A percentile compares a stretch with the other conserved stretches of the same genome.
These are phyloP conservation scores for Hibiscus trionum DNA, from an alignment of 345 rosid species.

Conservation along the genomic window DNA sequence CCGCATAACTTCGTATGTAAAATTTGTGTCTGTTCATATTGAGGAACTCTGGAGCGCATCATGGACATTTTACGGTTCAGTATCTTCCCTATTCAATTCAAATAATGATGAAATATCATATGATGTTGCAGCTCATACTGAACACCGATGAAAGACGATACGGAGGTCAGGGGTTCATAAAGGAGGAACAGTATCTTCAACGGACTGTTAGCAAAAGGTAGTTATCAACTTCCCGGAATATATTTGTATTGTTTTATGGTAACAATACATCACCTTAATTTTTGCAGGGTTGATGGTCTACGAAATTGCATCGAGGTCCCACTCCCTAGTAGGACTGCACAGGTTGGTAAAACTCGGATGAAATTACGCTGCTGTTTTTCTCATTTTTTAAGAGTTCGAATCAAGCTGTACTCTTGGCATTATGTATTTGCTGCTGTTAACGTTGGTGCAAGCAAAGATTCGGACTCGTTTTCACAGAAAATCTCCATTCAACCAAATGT, in stretches of 20 bases:
- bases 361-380: neutral
- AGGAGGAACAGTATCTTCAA: conserved; percentile 52
- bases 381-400: neutral
- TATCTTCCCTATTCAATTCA: neutral
- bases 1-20: neutral
- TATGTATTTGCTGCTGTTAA: neutral
- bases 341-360: conserved; percentile 41
- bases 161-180: conserved; percentile 66
- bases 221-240: neutral
- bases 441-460: neutral
- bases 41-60: neutral
- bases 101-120: neutral
- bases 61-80: neutral
- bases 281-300: conserved; percentile 66
- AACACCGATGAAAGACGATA: conserved; percentile 73
- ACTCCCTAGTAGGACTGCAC: conserved; percentile 88
- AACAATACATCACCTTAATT: neutral
- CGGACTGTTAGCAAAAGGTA: conserved; percentile 66
- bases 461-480: neutral
- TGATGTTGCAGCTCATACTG: conserved; percentile 44
- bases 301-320: conserved; percentile 63
- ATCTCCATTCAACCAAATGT: neutral
- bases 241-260: neutral
- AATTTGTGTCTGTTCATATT: neutral
- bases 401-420: neutral